Base-by-base conservation (phyloP, 2,329 filamentous ascomycete genomes). In the Ophiostoma quercus region DNA sequence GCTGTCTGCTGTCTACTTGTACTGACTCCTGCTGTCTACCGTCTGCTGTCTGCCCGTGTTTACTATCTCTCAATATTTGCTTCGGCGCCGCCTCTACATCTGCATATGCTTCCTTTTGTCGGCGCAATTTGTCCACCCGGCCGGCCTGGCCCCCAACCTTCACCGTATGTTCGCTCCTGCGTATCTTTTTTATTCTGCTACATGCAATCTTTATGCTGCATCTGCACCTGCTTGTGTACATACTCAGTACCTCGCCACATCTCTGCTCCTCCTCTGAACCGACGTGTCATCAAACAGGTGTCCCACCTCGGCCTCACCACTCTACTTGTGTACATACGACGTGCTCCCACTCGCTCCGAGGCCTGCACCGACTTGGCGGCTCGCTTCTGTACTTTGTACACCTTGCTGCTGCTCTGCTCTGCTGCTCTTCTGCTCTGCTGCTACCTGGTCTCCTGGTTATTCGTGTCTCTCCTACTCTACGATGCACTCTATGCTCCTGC, bases 311-410 rank as follows among this genome's bases (percentile, higher is more conserved):
- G 25, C n/a, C 57, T 62, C 25, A 32, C 57, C 25, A 29, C 32
- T 9, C 11, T 8, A 25, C 25, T 11, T 32, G 25, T 62, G 14
- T 62, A 62, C 57, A 29, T 62, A 29, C 51, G n/a, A 22, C 25
- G 25, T 62, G 25, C 57, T 19, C 25, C 22, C 51, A 57, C 22
- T 57, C 43, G 43, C 43, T 47, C 43, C 51, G 51, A 57, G 22
- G 51, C 22, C n/a, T 57, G 57, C 57, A 29, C 57, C 25, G 57
- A 32, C 57, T 62, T 62, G 57, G 57, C 57, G 57, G 57, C 57
- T 29, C 22, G 32, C 57, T n/a, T 62, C 12, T 34, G 34, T 29
- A 29, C 22, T 11, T 60, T 60, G 54, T 25, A 16, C 57, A 57
- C 51, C 51, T 57, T 57, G 34, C 3, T 34, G 34, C 34, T 34